phyloP scores from a whole-genome alignment of 208 protist species.

The Herpetomonas samuelpessoai region DNA sequence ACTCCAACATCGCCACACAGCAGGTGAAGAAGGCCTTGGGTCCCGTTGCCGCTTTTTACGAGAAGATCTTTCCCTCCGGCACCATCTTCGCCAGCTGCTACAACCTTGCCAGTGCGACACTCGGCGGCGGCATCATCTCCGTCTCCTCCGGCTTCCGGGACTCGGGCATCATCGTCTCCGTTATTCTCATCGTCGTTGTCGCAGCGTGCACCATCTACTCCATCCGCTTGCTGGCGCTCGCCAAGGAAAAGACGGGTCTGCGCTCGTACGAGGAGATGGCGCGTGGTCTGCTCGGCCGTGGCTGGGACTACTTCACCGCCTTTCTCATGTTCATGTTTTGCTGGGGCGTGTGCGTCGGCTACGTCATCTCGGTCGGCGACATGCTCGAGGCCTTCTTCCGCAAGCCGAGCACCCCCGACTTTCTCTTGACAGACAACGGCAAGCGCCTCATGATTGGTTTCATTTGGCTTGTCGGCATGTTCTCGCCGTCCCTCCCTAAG shows the following conservation, averaged over 20 bases:
- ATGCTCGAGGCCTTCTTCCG: slow-evolving; percentile 25
- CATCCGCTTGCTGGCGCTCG: slow-evolving; percentile 41
- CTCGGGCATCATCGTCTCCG: slow-evolving; percentile 46
- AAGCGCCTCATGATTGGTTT: slow-evolving; percentile 26
- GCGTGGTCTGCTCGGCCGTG: slow-evolving; percentile 46
- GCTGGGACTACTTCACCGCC: slow-evolving; percentile 45
- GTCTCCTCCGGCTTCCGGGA: slow-evolving; percentile 47
- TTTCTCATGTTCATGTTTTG: slow-evolving; percentile 43
- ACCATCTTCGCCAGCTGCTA: slow-evolving; percentile 51
- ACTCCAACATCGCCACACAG: no score
- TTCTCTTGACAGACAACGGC: slow-evolving; percentile 26
- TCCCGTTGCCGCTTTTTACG: neutral
- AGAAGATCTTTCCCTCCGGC: slow-evolving; percentile 35
- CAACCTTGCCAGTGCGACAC: slow-evolving; percentile 54
- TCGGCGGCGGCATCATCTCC: slow-evolving; percentile 57
- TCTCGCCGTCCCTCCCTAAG: slow-evolving; percentile 60
- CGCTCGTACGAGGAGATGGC: slow-evolving; percentile 45
- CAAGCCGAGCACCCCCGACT: slow-evolving; percentile 23
- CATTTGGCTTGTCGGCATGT: slow-evolving; percentile 56
- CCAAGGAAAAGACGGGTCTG: slow-evolving; percentile 43
- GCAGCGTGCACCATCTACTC: slow-evolving; percentile 55
- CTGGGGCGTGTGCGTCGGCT: slow-evolving; percentile 62
- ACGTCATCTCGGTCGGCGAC: slow-evolving; percentile 33
- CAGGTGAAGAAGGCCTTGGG: neutral
- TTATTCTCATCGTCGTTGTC: slow-evolving; percentile 59